Conservation (phyloP, 345 rosid genomes). For the thale cress (Arabidopsis thaliana) region DNA sequence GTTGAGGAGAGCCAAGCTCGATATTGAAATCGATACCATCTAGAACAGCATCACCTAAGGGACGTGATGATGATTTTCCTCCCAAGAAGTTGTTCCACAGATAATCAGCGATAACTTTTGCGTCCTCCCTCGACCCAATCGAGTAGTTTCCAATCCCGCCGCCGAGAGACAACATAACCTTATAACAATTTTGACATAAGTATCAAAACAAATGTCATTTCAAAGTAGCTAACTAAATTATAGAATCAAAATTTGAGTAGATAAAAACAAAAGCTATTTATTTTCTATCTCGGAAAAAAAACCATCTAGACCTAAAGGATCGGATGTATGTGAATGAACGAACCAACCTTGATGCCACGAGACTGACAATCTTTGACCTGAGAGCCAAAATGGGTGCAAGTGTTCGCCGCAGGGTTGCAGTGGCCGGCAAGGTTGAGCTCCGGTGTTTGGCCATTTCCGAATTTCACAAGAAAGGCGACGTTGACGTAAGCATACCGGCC, state of each 20-base stretch:
- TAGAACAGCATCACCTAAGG: constrained; percentile 57
- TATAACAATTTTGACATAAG: background rate
- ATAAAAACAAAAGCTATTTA: background rate
- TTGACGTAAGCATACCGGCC: constrained; percentile 55
- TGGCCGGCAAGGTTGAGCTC: constrained; percentile 65
- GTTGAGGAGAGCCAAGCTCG: constrained; percentile 49
- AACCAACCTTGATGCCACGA: constrained; percentile 52
- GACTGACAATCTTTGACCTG: constrained; percentile 53
- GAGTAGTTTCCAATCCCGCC: constrained; percentile 59
- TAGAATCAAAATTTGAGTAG: background rate
- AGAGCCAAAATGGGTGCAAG: constrained; percentile 48
- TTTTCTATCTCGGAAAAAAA: background rate
- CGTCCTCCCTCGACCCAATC: constrained; percentile 53
- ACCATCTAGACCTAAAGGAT: background rate
- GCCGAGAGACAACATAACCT: constrained; percentile 66
- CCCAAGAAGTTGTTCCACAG: constrained; percentile 57
- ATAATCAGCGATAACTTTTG: constrained; percentile 50
- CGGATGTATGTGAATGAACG: constrained; percentile 5
- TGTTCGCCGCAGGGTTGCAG: constrained; percentile 52
- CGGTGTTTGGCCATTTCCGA: constrained; percentile 59
- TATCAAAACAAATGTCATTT: background rate
- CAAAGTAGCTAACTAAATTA: background rate
- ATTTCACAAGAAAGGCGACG: constrained; percentile 60
- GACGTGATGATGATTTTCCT: constrained; percentile 53
- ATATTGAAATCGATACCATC: constrained; percentile 68